A percentile compares a stretch with the other conserved stretches of the same genome.
These are phyloP conservation scores for Rhodotorula toruloides DNA, from an alignment of 768 basidiomycete genomes.

Conservation along the genomic window DNA sequence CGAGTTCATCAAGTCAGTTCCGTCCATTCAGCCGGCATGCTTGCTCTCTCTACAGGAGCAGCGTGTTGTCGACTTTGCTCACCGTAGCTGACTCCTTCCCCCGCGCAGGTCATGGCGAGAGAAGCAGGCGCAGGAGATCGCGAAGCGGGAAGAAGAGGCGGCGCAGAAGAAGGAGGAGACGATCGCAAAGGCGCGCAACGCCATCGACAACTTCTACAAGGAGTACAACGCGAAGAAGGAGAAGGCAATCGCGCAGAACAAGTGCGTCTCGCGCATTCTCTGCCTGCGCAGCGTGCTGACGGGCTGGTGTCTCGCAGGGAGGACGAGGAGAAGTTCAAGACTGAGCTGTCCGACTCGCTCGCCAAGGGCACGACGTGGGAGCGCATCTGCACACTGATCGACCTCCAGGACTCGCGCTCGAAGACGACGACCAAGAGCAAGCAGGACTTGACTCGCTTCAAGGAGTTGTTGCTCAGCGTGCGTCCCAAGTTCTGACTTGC, in stretches of 20 bases:
- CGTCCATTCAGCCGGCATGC: not conserved
- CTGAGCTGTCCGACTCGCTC: slow-evolving; percentile 65
- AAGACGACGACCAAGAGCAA: slow-evolving; percentile 88
- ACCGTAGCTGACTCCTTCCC: not conserved
- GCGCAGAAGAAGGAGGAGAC: slow-evolving; percentile 73
- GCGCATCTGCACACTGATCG: slow-evolving; percentile 76
- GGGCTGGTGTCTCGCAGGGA: slow-evolving; percentile 55
- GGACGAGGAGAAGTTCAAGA: slow-evolving; percentile 73
- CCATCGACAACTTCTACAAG: slow-evolving; percentile 86
- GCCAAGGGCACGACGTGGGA: slow-evolving; percentile 92
- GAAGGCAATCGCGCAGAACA: slow-evolving; percentile 86
- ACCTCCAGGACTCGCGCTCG: slow-evolving; percentile 92
- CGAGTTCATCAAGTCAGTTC: slow-evolving; percentile 70
- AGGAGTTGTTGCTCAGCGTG: slow-evolving; percentile 83
- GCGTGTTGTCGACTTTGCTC: not conserved
- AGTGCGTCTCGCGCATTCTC: slow-evolving; percentile 56
- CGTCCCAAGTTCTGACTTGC: too few species aligned
- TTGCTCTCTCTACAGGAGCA: not conserved
- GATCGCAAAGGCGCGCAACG: slow-evolving; percentile 71
- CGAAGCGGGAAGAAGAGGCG: slow-evolving; percentile 71
- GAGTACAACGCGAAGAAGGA: slow-evolving; percentile 83
- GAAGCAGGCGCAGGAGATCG: slow-evolving; percentile 76
- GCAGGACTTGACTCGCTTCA: slow-evolving; percentile 81
- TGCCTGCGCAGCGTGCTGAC: not conserved
- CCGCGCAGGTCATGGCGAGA: slow-evolving; percentile 82